A percentile compares a stretch with the other conserved stretches of the same genome.
phyloP scores from a whole-genome alignment of 768 basidiomycete genomes.

The Dentipellis sp. region DNA sequence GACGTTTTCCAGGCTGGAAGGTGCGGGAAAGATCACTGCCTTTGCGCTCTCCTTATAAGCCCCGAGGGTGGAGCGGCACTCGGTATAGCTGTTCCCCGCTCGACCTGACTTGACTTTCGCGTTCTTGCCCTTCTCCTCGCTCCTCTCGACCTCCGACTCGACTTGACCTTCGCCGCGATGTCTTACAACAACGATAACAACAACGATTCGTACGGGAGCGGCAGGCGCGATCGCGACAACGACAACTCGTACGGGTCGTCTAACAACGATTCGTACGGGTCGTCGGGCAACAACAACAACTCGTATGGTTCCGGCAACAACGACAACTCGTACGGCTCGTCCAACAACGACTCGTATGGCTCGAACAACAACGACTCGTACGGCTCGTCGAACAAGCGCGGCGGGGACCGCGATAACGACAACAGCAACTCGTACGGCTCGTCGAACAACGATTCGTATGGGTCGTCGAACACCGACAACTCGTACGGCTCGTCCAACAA shows the following conservation, averaged over 20 bases:
- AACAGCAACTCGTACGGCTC: constrained; percentile 4
- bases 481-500: constrained; percentile 1
- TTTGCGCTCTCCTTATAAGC: no score
- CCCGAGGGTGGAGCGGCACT: no score
- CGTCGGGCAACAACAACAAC: constrained; percentile 6
- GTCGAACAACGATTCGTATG: background rate
- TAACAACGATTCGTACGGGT: constrained; percentile 1
- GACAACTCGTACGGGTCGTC: constrained; percentile 1
- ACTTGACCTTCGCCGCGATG: background rate
- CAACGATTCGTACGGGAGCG: background rate
- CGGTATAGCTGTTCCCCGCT: no score
- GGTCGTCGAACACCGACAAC: constrained; percentile 2
- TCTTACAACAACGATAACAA: background rate
- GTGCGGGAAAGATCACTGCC: no score
- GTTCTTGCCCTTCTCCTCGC: no score
- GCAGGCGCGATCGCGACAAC: no score
- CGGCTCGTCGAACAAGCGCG: constrained; percentile 5
- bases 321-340: constrained; percentile 20
- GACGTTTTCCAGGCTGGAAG: no score
- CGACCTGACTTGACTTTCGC: no score
- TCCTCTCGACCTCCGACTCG: background rate
- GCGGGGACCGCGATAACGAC: constrained; percentile 1
- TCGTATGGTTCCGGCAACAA: constrained; percentile 4
- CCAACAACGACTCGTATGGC: constrained; percentile 11
- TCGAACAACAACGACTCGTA: constrained; percentile 3